These are phyloP conservation scores for Vigna nakashimae DNA, from an alignment of 306 rosid species.

Conservation along the genomic window DNA sequence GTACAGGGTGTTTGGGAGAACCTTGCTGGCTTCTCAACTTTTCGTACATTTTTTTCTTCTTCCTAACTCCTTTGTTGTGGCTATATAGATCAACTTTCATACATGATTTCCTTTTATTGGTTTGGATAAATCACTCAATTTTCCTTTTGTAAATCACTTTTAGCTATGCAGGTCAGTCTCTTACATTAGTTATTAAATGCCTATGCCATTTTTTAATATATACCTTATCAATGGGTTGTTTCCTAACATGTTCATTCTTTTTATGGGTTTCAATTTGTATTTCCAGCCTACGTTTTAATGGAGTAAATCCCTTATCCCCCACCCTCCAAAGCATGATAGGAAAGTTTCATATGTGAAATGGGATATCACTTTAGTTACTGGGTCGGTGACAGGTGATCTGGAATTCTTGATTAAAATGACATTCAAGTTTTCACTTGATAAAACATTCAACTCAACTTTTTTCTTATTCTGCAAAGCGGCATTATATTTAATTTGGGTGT, in stretches of 20 bases:
- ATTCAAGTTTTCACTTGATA: not conserved
- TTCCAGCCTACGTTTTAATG: too few relatives aligned
- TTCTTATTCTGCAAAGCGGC: not conserved
- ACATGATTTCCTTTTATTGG: not conserved
- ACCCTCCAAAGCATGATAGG: too few relatives aligned
- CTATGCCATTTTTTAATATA: too few relatives aligned
- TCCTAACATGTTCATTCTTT: too few relatives aligned
- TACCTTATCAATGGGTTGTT: too few relatives aligned
- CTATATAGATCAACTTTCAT: not conserved
- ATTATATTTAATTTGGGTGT: not conserved
- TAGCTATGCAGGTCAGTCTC: too few relatives aligned
- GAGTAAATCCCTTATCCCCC: too few relatives aligned
- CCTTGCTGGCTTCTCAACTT: too few relatives aligned
- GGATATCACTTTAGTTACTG: not conserved
- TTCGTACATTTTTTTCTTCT: not conserved
- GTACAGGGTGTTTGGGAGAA: not conserved
- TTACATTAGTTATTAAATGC: too few relatives aligned
- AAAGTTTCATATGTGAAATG: not conserved
- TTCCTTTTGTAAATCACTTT: not conserved
- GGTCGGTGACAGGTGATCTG: not conserved
- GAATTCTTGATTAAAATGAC: slow-evolving; percentile 1
- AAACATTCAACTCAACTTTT: not conserved
- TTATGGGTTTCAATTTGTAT: too few relatives aligned
- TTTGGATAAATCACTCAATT: not conserved
- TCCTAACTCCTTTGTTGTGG: not conserved